Percentiles rank a stretch among this genome's conserved stretches.
Conservation (phyloP, 352 stramenopile species). For the Phytophthora lateralis region DNA sequence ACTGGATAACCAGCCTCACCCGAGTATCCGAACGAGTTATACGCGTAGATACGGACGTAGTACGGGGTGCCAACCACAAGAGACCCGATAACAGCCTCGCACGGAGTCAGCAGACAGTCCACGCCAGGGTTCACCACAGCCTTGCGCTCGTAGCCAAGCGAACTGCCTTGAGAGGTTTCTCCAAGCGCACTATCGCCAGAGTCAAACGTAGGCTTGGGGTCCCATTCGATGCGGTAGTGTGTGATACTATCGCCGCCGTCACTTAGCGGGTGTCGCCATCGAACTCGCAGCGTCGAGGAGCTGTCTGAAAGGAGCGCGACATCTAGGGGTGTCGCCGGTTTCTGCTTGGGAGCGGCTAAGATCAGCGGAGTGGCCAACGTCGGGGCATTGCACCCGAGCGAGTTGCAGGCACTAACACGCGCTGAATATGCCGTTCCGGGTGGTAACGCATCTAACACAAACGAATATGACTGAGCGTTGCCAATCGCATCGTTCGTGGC, state of each 20-base stretch:
- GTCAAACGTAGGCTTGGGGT: conserved; percentile 84
- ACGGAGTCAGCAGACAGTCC: conserved; percentile 82
- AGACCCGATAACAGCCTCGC: conserved; percentile 81
- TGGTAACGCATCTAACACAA: conserved; percentile 46
- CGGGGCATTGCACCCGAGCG: conserved; percentile 88
- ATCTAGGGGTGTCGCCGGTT: conserved; percentile 80
- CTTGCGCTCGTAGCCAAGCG: conserved; percentile 82
- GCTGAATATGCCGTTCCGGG: conserved; percentile 86
- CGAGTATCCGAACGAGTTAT: conserved; percentile 94
- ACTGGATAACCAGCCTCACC: conserved; percentile 59
- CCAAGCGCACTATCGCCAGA: conserved; percentile 49
- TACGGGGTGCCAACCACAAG: conserved; percentile 84
- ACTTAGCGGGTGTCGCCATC: conserved; percentile 89
- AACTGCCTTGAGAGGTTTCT: conserved; percentile 44
- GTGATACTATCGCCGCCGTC: conserved; percentile 93
- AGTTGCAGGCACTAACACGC: conserved; percentile 91
- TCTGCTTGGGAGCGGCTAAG: conserved; percentile 84
- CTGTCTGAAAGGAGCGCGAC: conserved; percentile 78
- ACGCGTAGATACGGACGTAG: conserved; percentile 91
- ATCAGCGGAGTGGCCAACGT: conserved; percentile 73
- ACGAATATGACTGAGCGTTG: conserved; percentile 17
- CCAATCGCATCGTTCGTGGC: not conserved
- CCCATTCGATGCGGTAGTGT: conserved; percentile 96
- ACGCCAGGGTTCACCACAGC: conserved; percentile 64
- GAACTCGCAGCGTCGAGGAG: conserved; percentile 79